These are phyloP conservation scores for Colletotrichum lupini DNA, from an alignment of 2,329 filamentous ascomycete species.

Conservation along the genomic window DNA sequence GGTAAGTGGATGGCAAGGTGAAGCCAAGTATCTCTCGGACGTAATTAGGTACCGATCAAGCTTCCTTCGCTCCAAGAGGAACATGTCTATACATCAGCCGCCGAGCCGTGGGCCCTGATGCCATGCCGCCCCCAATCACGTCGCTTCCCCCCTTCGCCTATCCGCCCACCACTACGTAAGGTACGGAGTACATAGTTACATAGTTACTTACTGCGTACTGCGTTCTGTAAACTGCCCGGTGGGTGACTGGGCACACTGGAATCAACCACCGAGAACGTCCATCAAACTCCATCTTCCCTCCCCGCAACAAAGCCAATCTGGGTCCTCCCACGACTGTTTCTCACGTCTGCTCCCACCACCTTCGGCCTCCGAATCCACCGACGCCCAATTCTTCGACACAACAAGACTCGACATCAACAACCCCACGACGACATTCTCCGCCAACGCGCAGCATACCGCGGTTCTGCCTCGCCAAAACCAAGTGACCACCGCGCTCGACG, in stretches of 20 bases:
- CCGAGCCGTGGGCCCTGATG: background rate
- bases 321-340: constrained; percentile 6
- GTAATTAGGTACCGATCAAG: background rate
- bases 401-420: background rate
- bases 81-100: background rate
- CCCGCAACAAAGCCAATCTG: constrained; percentile 23
- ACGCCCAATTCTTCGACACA: background rate
- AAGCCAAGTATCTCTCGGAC: background rate
- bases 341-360: constrained; percentile 6
- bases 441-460: background rate
- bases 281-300: constrained; percentile 16
- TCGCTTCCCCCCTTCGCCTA: constrained; percentile 8
- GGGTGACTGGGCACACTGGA: no score
- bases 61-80: no score
- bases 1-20: no score
- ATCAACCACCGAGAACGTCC: constrained; percentile 1
- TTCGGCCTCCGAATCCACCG: background rate
- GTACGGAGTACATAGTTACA: background rate
- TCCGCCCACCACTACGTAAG: constrained; percentile 3
- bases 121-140: background rate
- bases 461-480: background rate
- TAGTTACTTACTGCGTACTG: no score
- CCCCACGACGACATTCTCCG: background rate
- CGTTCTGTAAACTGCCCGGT: background rate
- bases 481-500: background rate